Percentiles rank a stretch among this genome's conserved stretches.
These are phyloP conservation scores for Pseudopyrenochaeta lycopersici DNA, from an alignment of 2,329 filamentous ascomycete species.

Conservation along the genomic window DNA sequence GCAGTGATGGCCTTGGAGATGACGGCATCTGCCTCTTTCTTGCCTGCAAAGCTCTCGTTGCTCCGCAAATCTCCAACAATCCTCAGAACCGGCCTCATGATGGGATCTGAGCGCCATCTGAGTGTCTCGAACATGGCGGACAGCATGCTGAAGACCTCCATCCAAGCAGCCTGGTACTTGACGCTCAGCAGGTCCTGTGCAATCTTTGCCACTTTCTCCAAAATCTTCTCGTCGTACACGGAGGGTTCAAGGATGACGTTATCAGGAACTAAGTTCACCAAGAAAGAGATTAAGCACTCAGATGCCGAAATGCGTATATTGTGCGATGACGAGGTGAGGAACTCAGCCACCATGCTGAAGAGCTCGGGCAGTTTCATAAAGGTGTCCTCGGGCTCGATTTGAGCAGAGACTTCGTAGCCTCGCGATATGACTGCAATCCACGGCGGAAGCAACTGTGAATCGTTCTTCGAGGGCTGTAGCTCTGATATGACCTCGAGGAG, in stretches of 20 bases:
- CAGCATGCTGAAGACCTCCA: conserved; percentile 90
- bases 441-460: conserved; percentile 91
- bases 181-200: conserved; percentile 81
- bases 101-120: conserved; percentile 83
- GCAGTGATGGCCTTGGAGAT: conserved; percentile 86
- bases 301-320: conserved; percentile 95
- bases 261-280: conserved; percentile 87
- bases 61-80: conserved; percentile 86
- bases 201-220: conserved; percentile 80
- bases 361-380: conserved; percentile 89
- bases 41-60: conserved; percentile 88
- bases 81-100: conserved; percentile 77
- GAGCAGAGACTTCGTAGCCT: conserved; percentile 91
- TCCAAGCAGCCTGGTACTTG: conserved; percentile 93
- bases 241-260: conserved; percentile 87
- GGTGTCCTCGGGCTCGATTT: conserved; percentile 87
- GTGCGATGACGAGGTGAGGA: conserved; percentile 85
- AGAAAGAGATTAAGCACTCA: conserved; percentile 92
- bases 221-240: conserved; percentile 87
- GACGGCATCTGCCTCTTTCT: conserved; percentile 93
- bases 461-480: conserved; percentile 88
- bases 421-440: conserved; percentile 97
- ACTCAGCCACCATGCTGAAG: conserved; percentile 80
- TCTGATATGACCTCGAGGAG: conserved; percentile 92
- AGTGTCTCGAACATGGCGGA: conserved; percentile 86